These are phyloP conservation scores for Macroventuria anomochaeta DNA, from an alignment of 2,329 filamentous ascomycete species.

Conservation along the genomic window DNA sequence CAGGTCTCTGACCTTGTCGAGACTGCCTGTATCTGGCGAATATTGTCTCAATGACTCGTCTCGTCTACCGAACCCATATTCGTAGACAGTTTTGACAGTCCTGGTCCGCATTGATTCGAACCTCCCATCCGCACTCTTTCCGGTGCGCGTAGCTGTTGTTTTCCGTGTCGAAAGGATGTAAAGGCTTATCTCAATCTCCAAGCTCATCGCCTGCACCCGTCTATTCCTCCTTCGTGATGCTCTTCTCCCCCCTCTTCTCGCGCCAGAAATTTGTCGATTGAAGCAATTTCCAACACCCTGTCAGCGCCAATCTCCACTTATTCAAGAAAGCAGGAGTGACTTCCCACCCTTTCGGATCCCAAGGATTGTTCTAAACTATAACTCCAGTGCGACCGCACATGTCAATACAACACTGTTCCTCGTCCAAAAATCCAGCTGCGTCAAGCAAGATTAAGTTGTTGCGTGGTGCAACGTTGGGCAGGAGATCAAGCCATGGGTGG, in stretches of 20 bases:
- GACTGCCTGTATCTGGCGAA: no score
- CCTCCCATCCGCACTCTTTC: no score
- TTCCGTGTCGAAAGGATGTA: no score
- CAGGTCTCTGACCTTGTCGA: no score
- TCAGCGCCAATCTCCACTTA: slow-evolving; percentile 4
- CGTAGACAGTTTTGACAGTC: no score
- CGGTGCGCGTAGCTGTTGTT: no score
- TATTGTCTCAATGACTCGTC: no score
- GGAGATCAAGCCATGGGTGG: slow-evolving; percentile 62
- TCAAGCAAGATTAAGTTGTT: slow-evolving; percentile 54
- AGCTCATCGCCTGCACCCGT: neutral
- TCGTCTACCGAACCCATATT: no score
- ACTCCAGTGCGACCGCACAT: slow-evolving; percentile 1
- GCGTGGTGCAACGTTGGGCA: slow-evolving; percentile 62
- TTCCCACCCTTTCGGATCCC: slow-evolving; percentile 11
- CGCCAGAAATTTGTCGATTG: slow-evolving; percentile 9
- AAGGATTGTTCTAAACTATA: slow-evolving; percentile 8
- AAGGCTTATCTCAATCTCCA: neutral
- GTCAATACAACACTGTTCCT: slow-evolving; percentile 1
- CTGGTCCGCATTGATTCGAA: no score
- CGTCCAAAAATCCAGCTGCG: slow-evolving; percentile 5
- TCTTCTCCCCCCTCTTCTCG: slow-evolving; percentile 3
- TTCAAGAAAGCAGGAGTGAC: slow-evolving; percentile 2
- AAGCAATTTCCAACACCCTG: slow-evolving; percentile 2
- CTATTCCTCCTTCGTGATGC: neutral